Conservation (phyloP, 2,329 filamentous ascomycete species). For the Aspergillus oerlinghausenensis region DNA sequence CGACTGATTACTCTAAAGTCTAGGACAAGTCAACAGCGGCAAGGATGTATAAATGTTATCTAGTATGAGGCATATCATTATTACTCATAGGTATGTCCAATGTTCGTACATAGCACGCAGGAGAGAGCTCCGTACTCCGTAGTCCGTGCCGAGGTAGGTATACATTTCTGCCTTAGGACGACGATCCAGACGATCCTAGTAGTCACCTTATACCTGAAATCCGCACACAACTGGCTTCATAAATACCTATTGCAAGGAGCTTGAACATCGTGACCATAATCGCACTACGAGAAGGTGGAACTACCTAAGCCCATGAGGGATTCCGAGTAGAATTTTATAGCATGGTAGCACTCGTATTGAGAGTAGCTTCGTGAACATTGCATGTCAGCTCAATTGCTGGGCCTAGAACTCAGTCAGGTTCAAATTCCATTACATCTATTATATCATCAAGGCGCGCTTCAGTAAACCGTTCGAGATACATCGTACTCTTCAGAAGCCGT, state of each 20-base stretch:
- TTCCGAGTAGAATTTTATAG: neutral
- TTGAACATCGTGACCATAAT: neutral
- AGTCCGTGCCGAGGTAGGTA: neutral
- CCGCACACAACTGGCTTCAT: neutral
- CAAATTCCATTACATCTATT: neutral
- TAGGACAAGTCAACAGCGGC: neutral
- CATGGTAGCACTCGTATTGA: neutral
- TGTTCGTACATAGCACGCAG: neutral
- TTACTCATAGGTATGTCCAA: neutral
- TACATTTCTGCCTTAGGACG: neutral
- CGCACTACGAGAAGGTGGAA: neutral
- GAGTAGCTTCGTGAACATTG: too few relatives aligned
- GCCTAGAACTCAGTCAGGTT: neutral
- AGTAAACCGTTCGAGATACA: neutral
- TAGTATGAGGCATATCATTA: neutral
- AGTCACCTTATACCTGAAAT: neutral
- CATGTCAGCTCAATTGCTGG: neutral
- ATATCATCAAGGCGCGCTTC: neutral
- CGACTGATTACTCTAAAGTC: neutral
- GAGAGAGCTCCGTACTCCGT: neutral
- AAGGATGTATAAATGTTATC: neutral
- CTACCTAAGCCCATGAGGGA: neutral
- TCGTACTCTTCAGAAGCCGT: neutral
- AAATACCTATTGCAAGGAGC: neutral
- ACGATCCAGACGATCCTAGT: neutral